These are phyloP conservation scores for Yamagishiella unicocca DNA, from an alignment of 139 green algal genomes.

Conservation along the genomic window DNA sequence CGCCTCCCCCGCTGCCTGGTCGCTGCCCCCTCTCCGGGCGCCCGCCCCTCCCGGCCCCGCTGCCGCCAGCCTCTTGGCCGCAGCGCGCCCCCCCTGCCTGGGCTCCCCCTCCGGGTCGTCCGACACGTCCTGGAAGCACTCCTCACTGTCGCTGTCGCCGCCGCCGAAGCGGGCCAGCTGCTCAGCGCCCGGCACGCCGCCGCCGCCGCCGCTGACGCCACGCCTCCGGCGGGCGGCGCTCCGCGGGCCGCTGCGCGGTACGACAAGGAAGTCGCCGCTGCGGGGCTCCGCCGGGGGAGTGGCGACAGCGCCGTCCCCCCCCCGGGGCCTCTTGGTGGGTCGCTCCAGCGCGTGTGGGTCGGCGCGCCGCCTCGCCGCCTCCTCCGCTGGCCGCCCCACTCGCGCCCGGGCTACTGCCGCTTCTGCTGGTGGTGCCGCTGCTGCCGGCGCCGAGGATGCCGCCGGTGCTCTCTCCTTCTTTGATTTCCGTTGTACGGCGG, in stretches of 20 bases:
- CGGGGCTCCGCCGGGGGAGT: no score
- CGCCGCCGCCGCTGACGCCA: not conserved
- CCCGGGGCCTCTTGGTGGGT: not conserved
- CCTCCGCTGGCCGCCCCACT: no score
- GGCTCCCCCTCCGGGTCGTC: not conserved
- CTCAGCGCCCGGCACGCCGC: not conserved
- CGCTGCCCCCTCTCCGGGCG: not conserved
- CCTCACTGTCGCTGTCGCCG: slow-evolving; percentile 34
- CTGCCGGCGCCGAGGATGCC: no score
- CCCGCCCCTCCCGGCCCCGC: not conserved
- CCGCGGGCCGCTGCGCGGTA: no score
- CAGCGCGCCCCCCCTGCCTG: not conserved
- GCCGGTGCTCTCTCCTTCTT: no score
- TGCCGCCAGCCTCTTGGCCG: no score
- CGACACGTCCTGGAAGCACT: slow-evolving; percentile 37
- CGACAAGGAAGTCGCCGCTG: no score
- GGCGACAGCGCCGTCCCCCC: no score
- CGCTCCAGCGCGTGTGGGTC: not conserved
- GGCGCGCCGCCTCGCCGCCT: not conserved
- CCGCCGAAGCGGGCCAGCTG: slow-evolving; percentile 9
- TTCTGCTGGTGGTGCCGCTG: no score
- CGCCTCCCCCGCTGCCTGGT: not conserved
- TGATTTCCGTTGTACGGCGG: no score
- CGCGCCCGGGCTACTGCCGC: not conserved
- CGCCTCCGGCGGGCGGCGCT: no score